Evolutionary conservation across 2,329 filamentous ascomycete genomes (phyloP).

Genomic region (Pseudogymnoascus sp.): DNA sequence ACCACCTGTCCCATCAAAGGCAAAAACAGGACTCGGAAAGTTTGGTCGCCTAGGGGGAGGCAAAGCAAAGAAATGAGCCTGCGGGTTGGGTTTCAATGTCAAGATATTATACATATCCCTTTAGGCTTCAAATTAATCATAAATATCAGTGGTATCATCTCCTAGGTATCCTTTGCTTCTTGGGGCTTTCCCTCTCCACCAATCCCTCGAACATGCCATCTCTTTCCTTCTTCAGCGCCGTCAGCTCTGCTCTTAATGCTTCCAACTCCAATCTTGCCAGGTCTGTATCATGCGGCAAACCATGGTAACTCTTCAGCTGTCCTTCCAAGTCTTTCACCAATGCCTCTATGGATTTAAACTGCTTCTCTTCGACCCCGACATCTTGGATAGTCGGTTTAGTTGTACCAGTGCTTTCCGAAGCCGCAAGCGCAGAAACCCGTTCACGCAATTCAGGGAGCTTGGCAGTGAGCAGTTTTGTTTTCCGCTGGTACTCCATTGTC

Average conservation of each 20-base stretch:
- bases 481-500: conserved; percentile 66
- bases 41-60: conserved; percentile 65
- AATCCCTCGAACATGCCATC: conserved; percentile 69
- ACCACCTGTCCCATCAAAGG: conserved; percentile 41
- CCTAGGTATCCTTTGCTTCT: conserved; percentile 31
- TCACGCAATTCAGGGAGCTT: conserved; percentile 61
- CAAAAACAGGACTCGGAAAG: conserved; percentile 55
- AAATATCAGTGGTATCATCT: conserved; percentile 11
- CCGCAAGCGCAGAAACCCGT: conserved; percentile 35
- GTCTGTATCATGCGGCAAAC: conserved; percentile 62
- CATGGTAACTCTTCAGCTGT: conserved; percentile 58
- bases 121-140: conserved; percentile 3
- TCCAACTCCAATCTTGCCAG: conserved; percentile 64
- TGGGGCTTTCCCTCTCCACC: conserved; percentile 52
- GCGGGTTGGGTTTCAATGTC: not conserved
- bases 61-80: conserved; percentile 8
- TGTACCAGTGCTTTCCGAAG: conserved; percentile 10
- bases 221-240: conserved; percentile 49
- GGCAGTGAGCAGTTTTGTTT: conserved; percentile 55
- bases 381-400: conserved; percentile 43
- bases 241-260: conserved; percentile 54
- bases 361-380: conserved; percentile 48
- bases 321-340: conserved; percentile 51
- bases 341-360: conserved; percentile 47
- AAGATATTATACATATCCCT: conserved; percentile 2